Evolutionary conservation across 805 yeast genomes (phyloP).

Genomic region (Candida michaelii): DNA sequence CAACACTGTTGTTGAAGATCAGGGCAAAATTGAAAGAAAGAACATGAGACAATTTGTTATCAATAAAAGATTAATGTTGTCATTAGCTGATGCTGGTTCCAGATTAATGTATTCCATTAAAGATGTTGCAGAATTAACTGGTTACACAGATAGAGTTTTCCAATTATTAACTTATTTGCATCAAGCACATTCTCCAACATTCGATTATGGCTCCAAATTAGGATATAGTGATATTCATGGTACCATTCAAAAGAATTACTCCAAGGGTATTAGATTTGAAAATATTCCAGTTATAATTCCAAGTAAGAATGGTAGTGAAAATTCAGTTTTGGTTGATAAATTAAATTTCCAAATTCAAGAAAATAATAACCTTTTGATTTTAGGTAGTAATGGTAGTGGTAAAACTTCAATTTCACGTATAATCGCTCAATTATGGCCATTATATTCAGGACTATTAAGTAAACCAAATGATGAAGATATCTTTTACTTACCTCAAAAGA

Average conservation of each 20-base stretch:
- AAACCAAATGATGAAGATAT: slow-evolving; percentile 72
- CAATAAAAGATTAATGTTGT: slow-evolving; percentile 85
- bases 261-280: slow-evolving; percentile 75
- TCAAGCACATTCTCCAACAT: slow-evolving; percentile 68
- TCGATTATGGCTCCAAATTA: slow-evolving; percentile 47
- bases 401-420: slow-evolving; percentile 83
- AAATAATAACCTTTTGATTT: slow-evolving; percentile 70
- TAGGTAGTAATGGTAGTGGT: slow-evolving; percentile 90
- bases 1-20: slow-evolving; percentile 2
- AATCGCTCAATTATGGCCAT: slow-evolving; percentile 89
- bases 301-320: slow-evolving; percentile 56
- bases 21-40: slow-evolving; percentile 41
- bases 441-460: slow-evolving; percentile 77
- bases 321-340: slow-evolving; percentile 56
- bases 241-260: slow-evolving; percentile 72
- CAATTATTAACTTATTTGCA: slow-evolving; percentile 73
- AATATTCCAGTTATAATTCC: slow-evolving; percentile 83
- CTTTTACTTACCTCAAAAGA: slow-evolving; percentile 79
- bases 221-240: slow-evolving; percentile 64
- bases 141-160: slow-evolving; percentile 85
- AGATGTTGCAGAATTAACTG: slow-evolving; percentile 87
- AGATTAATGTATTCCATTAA: slow-evolving; percentile 92
- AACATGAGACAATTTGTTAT: slow-evolving; percentile 87
- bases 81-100: slow-evolving; percentile 93
- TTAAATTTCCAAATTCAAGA: slow-evolving; percentile 58